Conservation (phyloP, 169 alveolate genomes). For the Cryptosporidium bovis region DNA sequence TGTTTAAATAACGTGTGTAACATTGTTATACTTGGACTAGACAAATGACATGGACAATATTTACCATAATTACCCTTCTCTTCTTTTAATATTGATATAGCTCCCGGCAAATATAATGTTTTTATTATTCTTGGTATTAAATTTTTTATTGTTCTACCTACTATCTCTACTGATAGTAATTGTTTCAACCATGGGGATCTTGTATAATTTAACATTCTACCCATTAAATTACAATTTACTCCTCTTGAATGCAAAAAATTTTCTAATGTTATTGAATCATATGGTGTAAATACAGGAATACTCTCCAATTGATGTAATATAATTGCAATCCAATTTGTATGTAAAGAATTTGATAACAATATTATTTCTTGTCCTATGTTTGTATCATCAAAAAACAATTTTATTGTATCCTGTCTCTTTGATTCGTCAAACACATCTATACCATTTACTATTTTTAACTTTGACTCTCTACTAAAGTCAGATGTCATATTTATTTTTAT, state of each 20-base stretch:
- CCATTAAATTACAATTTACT: constrained; percentile 45
- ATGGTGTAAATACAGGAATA: constrained; percentile 67
- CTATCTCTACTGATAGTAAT: constrained; percentile 47
- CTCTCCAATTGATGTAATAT: constrained; percentile 62
- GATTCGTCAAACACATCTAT: constrained; percentile 52
- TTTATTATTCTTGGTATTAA: constrained; percentile 53
- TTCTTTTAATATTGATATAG: constrained; percentile 20
- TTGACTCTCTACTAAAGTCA: constrained; percentile 36
- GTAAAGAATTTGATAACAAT: constrained; percentile 52
- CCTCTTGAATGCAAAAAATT: constrained; percentile 65
- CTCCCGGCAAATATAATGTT: constrained; percentile 60
- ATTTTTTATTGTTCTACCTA: constrained; percentile 60
- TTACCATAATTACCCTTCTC: constrained; percentile 65
- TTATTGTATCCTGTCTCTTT: constrained; percentile 49
- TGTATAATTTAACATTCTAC: constrained; percentile 58
- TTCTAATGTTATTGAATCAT: constrained; percentile 64
- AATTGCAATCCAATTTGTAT: constrained; percentile 64
- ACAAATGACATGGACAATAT: constrained; percentile 63
- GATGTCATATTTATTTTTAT: background rate
- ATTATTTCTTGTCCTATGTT: constrained; percentile 42
- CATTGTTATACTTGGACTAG: constrained; percentile 55
- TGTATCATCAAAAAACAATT: constrained; percentile 45
- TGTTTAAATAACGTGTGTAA: constrained; percentile 43
- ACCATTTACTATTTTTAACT: constrained; percentile 25
- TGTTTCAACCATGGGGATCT: constrained; percentile 71